Conservation (phyloP, 345 rosid genomes). For the Iberis pinnata region DNA sequence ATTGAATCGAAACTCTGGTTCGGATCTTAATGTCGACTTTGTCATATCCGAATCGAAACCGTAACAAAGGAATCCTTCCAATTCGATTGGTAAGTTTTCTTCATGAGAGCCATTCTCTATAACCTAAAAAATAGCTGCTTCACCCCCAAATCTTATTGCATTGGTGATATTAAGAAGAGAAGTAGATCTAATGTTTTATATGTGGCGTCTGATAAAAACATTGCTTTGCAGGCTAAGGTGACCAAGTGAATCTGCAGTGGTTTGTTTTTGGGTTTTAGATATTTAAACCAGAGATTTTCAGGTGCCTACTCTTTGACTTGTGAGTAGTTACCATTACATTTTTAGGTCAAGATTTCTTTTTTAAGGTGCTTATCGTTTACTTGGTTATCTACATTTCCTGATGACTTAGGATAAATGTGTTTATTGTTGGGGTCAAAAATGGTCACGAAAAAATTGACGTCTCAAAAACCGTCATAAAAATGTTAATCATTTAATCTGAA, state of each 20-base stretch:
- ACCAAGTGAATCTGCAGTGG: background rate
- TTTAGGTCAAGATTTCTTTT: conserved; percentile 16
- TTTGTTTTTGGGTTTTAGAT: background rate
- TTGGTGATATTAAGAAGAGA: background rate
- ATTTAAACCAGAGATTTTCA: conserved; percentile 28
- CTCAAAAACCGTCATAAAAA: no score
- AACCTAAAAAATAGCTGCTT: no score
- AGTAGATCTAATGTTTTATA: conserved; percentile 12
- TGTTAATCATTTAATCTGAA: no score
- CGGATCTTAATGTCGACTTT: no score
- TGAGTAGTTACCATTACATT: conserved; percentile 26
- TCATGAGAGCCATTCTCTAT: no score
- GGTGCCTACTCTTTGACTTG: conserved; percentile 20
- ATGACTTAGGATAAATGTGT: conserved; percentile 25
- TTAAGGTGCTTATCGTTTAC: conserved; percentile 30
- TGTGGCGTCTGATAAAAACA: conserved; percentile 23
- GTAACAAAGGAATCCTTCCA: no score
- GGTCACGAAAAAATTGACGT: no score
- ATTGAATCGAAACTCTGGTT: no score
- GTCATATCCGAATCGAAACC: no score
- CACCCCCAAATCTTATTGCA: background rate
- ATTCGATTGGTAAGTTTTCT: no score
- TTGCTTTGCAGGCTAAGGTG: conserved; percentile 25
- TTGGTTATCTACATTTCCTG: conserved; percentile 18
- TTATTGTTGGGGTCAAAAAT: no score